These are phyloP conservation scores for Albophoma yamanashiensis DNA, from an alignment of 2,329 filamentous ascomycete species.

Conservation along the genomic window DNA sequence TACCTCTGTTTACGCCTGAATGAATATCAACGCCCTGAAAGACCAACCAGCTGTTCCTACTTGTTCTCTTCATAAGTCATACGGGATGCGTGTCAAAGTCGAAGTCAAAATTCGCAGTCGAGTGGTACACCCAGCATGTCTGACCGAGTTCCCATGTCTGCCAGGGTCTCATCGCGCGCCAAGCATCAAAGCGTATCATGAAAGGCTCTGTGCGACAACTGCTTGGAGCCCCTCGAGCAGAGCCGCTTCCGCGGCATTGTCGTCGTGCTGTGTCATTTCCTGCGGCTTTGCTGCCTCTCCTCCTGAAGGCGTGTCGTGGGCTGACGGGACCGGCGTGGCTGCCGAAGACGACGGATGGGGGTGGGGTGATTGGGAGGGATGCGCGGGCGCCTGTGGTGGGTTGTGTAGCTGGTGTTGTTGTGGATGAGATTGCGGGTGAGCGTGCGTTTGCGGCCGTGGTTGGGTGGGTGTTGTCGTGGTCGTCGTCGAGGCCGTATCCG, in stretches of 20 bases:
- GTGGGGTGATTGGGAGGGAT: background rate
- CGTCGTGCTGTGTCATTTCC: slow-evolving; percentile 12
- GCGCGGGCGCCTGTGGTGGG: background rate
- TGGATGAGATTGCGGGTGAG: slow-evolving; percentile 7
- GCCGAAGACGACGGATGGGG: background rate
- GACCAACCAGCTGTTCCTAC: background rate
- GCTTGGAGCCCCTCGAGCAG: slow-evolving; percentile 23
- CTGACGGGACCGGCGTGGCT: background rate
- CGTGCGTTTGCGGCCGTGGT: slow-evolving; percentile 5
- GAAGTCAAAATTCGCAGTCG: background rate
- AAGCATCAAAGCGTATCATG: slow-evolving; percentile 3
- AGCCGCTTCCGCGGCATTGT: slow-evolving; percentile 23
- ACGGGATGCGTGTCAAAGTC: background rate
- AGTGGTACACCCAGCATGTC: background rate
- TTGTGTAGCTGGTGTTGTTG: slow-evolving; percentile 2
- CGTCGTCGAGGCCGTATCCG: background rate
- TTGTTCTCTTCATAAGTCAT: background rate
- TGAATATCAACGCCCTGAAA: background rate
- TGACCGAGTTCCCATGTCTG: background rate
- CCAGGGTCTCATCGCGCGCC: background rate
- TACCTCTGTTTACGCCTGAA: background rate
- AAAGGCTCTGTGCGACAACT: slow-evolving; percentile 17
- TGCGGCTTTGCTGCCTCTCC: slow-evolving; percentile 13
- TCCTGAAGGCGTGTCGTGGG: slow-evolving; percentile 9
- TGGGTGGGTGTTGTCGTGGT: background rate